Evolutionary conservation across 164 flowering plant species (phyloP).

Genomic region (Vitis labrusca): DNA sequence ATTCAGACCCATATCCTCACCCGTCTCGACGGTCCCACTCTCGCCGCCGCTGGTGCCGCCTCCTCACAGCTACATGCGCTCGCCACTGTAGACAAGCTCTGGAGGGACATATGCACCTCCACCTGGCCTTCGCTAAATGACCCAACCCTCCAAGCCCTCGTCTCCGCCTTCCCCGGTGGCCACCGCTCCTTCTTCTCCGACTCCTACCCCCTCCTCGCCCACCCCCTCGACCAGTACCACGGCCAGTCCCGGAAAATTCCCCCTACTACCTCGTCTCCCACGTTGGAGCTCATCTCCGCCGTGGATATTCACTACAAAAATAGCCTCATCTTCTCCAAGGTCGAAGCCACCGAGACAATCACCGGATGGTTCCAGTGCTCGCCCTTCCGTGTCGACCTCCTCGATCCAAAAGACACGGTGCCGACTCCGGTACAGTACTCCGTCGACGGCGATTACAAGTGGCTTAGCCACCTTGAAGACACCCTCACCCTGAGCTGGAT

Average conservation of each 20-base stretch:
- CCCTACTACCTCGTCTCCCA: not conserved
- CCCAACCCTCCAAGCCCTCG: slow-evolving; percentile 34
- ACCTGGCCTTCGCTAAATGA: slow-evolving; percentile 66
- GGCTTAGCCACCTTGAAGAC: slow-evolving; percentile 24
- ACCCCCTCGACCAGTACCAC: slow-evolving; percentile 3
- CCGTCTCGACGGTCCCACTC: slow-evolving; percentile 67
- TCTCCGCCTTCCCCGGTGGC: slow-evolving; percentile 54
- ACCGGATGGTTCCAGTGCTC: slow-evolving; percentile 53
- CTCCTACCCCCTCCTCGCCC: slow-evolving; percentile 44
- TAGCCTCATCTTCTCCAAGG: slow-evolving; percentile 47
- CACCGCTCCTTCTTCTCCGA: slow-evolving; percentile 75
- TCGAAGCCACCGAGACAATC: slow-evolving; percentile 34
- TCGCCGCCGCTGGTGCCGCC: slow-evolving; percentile 53
- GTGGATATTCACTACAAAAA: slow-evolving; percentile 63
- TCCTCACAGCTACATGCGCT: slow-evolving; percentile 45
- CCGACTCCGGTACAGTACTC: too few relatives aligned
- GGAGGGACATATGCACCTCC: slow-evolving; percentile 52
- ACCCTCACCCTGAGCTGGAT: slow-evolving; percentile 40
- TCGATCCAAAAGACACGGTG: slow-evolving; percentile 35
- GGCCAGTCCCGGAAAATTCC: not conserved
- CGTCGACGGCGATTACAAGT: slow-evolving; percentile 10
- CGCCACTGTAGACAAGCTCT: slow-evolving; percentile 48
- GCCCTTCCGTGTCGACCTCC: slow-evolving; percentile 60
- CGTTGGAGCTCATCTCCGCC: slow-evolving; percentile 56
- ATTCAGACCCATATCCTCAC: slow-evolving; percentile 60